These are phyloP conservation scores for Claviceps quebecensis DNA, from an alignment of 2,329 filamentous ascomycete genomes.

Conservation along the genomic window DNA sequence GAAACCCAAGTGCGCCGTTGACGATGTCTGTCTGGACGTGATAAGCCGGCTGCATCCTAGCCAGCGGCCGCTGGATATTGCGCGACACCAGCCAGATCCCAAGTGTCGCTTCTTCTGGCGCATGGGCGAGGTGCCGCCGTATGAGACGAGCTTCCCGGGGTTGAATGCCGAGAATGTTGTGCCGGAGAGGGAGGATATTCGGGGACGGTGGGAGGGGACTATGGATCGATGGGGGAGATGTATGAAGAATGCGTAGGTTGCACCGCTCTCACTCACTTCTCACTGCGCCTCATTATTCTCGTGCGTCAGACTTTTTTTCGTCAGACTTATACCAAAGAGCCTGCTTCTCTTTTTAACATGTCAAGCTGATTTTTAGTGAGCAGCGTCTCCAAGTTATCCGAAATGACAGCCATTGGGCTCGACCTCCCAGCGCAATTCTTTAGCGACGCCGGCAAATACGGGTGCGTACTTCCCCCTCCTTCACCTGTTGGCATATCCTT, in stretches of 20 bases:
- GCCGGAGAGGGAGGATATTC: conserved; percentile 34
- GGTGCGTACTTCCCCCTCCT: conserved; percentile 19
- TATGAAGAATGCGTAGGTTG: conserved; percentile 44
- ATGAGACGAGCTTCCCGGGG: conserved; percentile 38
- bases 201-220: conserved; percentile 34
- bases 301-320: too few species aligned
- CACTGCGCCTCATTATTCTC: not conserved
- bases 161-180: conserved; percentile 42
- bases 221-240: conserved; percentile 44
- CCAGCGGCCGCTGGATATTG: conserved; percentile 44
- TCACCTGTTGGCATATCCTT: too few species aligned
- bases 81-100: conserved; percentile 41
- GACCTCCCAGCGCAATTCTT: conserved; percentile 39
- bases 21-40: conserved; percentile 44
- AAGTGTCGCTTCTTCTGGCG: conserved; percentile 52
- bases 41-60: conserved; percentile 38
- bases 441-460: conserved; percentile 39
- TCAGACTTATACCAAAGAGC: too few species aligned
- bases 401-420: conserved; percentile 44
- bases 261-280: not conserved
- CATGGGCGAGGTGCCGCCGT: conserved; percentile 40
- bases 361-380: not conserved
- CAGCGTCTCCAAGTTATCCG: conserved; percentile 40
- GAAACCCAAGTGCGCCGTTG: conserved; percentile 48
- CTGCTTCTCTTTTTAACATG: too few species aligned